Base-by-base conservation (phyloP, 768 basidiomycete species). In the Boletus eberwhitei region DNA sequence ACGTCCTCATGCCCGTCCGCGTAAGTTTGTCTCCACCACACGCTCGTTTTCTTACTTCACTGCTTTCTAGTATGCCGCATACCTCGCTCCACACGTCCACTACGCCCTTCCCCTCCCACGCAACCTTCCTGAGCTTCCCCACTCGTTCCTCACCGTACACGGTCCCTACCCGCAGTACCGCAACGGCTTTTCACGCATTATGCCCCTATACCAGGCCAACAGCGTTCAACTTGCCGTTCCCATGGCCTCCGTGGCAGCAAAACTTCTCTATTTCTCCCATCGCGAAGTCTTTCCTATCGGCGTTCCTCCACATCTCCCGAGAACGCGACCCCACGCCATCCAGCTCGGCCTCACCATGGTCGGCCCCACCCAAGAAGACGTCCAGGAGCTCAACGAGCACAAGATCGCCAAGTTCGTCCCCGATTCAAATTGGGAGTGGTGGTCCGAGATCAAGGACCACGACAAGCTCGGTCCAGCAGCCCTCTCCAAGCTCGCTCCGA, bases 21-120 rank as follows among this genome's bases (percentile, higher is more conserved):
- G 80, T 80, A 66, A 8, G 68, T 55, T 4, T 5, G 1, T 22
- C 11, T 14, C 22, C 47, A 2, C 24, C 36, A 3, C n/a, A 2
- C 2, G 26, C n/a, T 21, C 11, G 0, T n/a, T 40, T 40, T 66
- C 58, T 38, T 2, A 6, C 37, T 61, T 61, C 41, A 61, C 35
- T 50, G 0, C 48, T 5, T 48, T 17, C 48, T 60, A 83, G 76
- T 89, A 87, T 63, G 71, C 83, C 1, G 67, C 80, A 4, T 74
- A 82, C 37, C 73, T 80, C 39, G 85, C 85, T 0, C 86, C 88
- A 0, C 82, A 86, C 16, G 73, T 80, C 52, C 84, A 87, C 63
- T 84, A 77, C 62, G 32, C 67, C 50, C 70, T 89, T 35, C 86
- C 88, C 0, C 73, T 84, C 32, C 48, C 60, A 1, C 50, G 52